These are phyloP conservation scores for Casuarina glauca DNA, from an alignment of 306 rosid genomes.

Conservation along the genomic window DNA sequence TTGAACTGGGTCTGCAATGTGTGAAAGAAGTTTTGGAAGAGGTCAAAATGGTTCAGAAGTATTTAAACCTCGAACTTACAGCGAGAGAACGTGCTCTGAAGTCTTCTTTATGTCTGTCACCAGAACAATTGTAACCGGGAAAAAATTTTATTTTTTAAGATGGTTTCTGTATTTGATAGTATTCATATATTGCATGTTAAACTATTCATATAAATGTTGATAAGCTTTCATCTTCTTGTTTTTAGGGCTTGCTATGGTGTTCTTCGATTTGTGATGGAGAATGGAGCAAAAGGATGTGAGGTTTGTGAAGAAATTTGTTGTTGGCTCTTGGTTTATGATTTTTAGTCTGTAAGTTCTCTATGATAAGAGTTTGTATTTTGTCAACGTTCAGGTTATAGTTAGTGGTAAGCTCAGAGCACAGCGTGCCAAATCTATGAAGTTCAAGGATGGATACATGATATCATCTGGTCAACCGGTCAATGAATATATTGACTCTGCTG, in stretches of 20 bases:
- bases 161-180: background rate
- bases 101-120: background rate
- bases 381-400: constrained; percentile 44
- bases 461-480: constrained; percentile 53
- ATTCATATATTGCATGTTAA: background rate
- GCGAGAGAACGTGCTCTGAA: background rate
- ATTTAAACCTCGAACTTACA: background rate
- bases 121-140: background rate
- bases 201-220: background rate
- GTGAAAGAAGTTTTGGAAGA: background rate
- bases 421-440: constrained; percentile 54
- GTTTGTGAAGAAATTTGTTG: constrained; percentile 24
- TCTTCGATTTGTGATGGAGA: constrained; percentile 74
- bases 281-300: constrained; percentile 82
- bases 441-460: constrained; percentile 60
- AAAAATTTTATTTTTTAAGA: background rate
- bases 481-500: constrained; percentile 45
- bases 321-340: background rate
- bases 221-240: background rate
- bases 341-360: background rate
- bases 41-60: background rate
- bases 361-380: background rate
- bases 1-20: background rate
- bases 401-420: constrained; percentile 60
- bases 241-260: constrained; percentile 90